Base-by-base conservation (phyloP, 129 eudicot genomes). In the Scalesia atractyloides region DNA sequence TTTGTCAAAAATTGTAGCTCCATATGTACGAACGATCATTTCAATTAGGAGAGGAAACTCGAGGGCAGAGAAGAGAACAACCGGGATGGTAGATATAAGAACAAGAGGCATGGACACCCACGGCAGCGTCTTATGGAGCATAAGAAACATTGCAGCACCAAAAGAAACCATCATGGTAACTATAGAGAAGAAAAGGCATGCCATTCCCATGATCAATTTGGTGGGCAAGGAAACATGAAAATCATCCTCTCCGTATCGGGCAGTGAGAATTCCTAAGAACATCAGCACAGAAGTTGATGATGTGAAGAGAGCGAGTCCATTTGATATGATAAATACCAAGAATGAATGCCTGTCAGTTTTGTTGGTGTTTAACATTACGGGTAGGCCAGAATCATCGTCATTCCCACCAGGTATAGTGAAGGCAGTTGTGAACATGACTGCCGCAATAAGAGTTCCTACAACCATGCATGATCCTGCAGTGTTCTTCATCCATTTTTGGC, bases 381-480 rank as follows among this genome's bases (percentile, higher is more conserved):
- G 88, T 1, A 78, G 67, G 7, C 91, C 91, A 0, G 37, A 24
- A n/a, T 7, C 19, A 0, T 46, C 54, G 12, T 83, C 49, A 41
- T 64, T 81, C 19, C 88, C 91, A 26, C 88, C 91, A 34, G 91
- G 91, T 24, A 83, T 73, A 4, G 91, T 83, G 59, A 86, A 83
- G 47, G 84, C 85, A 15, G 86, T 79, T 46, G 91, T 73, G 60
- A 86, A 86, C 85, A 83, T 80, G 71, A 86, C 91, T 9, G 91
- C 85, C 11, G 91, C 83, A 7, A 86, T 81, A 9, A 86, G 88
- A 36, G 88, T 81, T 58, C 83, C 88, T 2, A 83, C 88, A 11
- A 86, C 69, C 88, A 83, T 83, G 72, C 91, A 66, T 56, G 91
- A 86, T 36, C 80, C 84, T 37, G 91, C 83, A 0, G 84, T 86